phyloP scores from a whole-genome alignment of 371 early-diverging fungal genomes.

The Syncephalastrum contaminatum region DNA sequence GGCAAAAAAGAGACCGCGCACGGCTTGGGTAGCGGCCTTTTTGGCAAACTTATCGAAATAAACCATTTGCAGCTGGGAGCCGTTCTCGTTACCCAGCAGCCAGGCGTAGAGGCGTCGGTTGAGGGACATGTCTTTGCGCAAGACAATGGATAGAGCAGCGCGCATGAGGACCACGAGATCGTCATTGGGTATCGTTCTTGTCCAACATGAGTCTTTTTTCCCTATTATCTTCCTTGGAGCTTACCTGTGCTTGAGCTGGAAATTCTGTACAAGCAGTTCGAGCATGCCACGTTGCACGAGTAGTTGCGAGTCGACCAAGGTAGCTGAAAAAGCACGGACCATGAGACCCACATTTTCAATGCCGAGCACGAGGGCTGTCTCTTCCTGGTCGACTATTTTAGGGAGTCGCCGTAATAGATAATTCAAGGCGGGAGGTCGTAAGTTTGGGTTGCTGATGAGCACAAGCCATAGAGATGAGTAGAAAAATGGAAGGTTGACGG shows the following conservation, averaged over 20 bases:
- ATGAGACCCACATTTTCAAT: slow-evolving; percentile 67
- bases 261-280: slow-evolving; percentile 80
- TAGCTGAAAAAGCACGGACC: slow-evolving; percentile 75
- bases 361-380: slow-evolving; percentile 69
- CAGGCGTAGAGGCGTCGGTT: slow-evolving; percentile 90
- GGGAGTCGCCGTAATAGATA: slow-evolving; percentile 79
- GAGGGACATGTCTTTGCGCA: slow-evolving; percentile 93
- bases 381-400: slow-evolving; percentile 61
- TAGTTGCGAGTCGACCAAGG: slow-evolving; percentile 68
- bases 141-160: slow-evolving; percentile 75
- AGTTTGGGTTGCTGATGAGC: slow-evolving; percentile 67
- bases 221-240: slow-evolving; percentile 1
- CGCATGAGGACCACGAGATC: slow-evolving; percentile 66
- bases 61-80: slow-evolving; percentile 28
- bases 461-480: slow-evolving; percentile 81
- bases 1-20: slow-evolving; percentile 56
- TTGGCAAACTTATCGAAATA: slow-evolving; percentile 42
- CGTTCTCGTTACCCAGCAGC: slow-evolving; percentile 62
- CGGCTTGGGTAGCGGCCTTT: slow-evolving; percentile 44
- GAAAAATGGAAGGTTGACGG: slow-evolving; percentile 74
- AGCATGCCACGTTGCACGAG: slow-evolving; percentile 86
- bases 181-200: slow-evolving; percentile 60
- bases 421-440: slow-evolving; percentile 74
- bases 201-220: slow-evolving; percentile 1
- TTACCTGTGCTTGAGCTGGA: slow-evolving; percentile 68